Percentiles rank a stretch among this genome's conserved stretches.
These are phyloP conservation scores for Aspergillus sp. DNA, from an alignment of 2,329 filamentous ascomycete genomes.

Conservation along the genomic window DNA sequence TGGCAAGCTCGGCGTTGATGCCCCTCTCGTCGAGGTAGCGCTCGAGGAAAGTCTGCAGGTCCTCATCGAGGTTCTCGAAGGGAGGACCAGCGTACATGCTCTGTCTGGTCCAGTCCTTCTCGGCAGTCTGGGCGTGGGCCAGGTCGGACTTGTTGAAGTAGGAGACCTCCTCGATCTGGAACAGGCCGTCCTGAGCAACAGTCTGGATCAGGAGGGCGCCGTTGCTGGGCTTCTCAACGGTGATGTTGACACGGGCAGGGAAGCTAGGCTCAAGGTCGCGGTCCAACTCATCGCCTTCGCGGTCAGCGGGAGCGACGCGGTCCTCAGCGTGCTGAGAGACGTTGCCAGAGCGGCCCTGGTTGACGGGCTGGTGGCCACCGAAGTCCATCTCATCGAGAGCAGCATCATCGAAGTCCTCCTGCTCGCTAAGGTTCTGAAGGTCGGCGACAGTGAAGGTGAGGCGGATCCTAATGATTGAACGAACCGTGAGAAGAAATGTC, in stretches of 20 bases:
- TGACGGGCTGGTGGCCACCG: constrained; percentile 57
- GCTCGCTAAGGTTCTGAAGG: constrained; percentile 67
- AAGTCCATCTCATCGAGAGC: constrained; percentile 61
- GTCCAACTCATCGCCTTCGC: constrained; percentile 59
- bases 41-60: constrained; percentile 89
- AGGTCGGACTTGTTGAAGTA: constrained; percentile 79
- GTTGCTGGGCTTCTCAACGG: constrained; percentile 82
- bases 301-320: constrained; percentile 58
- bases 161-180: constrained; percentile 87
- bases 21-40: constrained; percentile 93
- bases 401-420: constrained; percentile 57
- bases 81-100: constrained; percentile 86
- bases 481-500: background rate
- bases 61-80: constrained; percentile 92
- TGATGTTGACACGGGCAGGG: constrained; percentile 80
- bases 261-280: constrained; percentile 60
- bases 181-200: constrained; percentile 78
- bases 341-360: constrained; percentile 55
- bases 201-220: constrained; percentile 87
- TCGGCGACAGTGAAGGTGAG: constrained; percentile 84
- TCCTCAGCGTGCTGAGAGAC: constrained; percentile 57
- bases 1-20: constrained; percentile 79
- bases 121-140: constrained; percentile 73
- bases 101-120: constrained; percentile 74
- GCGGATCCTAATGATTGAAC: constrained; percentile 60